Evolutionary conservation across 2,329 filamentous ascomycete species (phyloP).

Genomic region (Aspergillus novoparasiticus): DNA sequence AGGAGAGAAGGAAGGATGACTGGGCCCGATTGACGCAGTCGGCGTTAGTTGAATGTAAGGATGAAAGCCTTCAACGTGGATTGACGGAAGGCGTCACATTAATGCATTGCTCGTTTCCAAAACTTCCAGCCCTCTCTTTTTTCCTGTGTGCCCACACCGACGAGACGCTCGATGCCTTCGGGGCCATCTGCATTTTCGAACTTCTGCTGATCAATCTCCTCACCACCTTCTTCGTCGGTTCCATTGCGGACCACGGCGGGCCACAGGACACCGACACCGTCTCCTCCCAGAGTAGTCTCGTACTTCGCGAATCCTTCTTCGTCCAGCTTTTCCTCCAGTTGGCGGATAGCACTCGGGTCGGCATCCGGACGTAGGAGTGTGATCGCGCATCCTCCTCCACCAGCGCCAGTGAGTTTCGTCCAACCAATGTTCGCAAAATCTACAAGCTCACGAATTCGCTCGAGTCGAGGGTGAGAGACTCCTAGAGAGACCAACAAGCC

Average conservation of each 20-base stretch:
- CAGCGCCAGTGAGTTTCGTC: slow-evolving; percentile 96
- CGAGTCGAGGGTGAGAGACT: slow-evolving; percentile 90
- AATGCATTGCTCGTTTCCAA: slow-evolving; percentile 58
- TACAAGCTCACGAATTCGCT: slow-evolving; percentile 86
- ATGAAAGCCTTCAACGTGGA: background rate
- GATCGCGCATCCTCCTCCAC: slow-evolving; percentile 94
- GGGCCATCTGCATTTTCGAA: slow-evolving; percentile 82
- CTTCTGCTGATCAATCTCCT: slow-evolving; percentile 89
- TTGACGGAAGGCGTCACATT: background rate
- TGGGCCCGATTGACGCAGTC: background rate
- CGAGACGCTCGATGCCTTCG: slow-evolving; percentile 82
- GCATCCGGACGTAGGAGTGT: slow-evolving; percentile 76
- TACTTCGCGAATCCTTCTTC: slow-evolving; percentile 80
- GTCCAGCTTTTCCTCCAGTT: slow-evolving; percentile 67
- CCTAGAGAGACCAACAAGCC: slow-evolving; percentile 87
- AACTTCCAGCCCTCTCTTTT: slow-evolving; percentile 84
- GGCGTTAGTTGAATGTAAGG: slow-evolving; percentile 3
- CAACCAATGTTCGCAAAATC: slow-evolving; percentile 89
- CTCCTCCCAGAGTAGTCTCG: slow-evolving; percentile 85
- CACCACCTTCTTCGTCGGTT: slow-evolving; percentile 76
- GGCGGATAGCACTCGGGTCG: slow-evolving; percentile 57
- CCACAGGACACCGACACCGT: slow-evolving; percentile 92
- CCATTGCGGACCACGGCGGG: slow-evolving; percentile 88
- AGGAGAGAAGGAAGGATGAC: background rate
- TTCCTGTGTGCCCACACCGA: slow-evolving; percentile 73